phyloP scores from a whole-genome alignment of 495 filamentous ascomycete genomes.

The Xylaria palmicola region DNA sequence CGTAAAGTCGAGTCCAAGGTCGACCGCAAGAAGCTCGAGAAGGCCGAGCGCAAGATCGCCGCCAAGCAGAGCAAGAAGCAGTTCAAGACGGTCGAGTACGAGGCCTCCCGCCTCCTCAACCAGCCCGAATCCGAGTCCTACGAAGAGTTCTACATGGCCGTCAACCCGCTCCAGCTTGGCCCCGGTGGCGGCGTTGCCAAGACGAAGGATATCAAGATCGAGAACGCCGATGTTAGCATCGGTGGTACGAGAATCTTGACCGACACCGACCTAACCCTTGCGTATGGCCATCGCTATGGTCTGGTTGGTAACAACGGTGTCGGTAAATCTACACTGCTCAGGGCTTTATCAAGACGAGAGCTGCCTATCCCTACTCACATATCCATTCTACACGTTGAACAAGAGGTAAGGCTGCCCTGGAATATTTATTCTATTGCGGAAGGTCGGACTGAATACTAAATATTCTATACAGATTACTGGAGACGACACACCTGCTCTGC shows the following conservation, averaged over 20 bases:
- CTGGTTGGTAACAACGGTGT: constrained; percentile 99
- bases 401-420: constrained; percentile 66
- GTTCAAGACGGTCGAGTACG: constrained; percentile 97
- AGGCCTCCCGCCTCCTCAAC: constrained; percentile 87
- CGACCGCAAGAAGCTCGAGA: constrained; percentile 98
- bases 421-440: not conserved
- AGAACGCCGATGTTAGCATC: constrained; percentile 92
- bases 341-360: constrained; percentile 90
- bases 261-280: constrained; percentile 85
- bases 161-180: constrained; percentile 92
- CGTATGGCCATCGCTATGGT: constrained; percentile 94
- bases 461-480: constrained; percentile 71
- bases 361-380: constrained; percentile 94
- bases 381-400: constrained; percentile 97
- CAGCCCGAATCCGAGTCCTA: constrained; percentile 86
- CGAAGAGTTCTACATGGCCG: constrained; percentile 99
- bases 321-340: constrained; percentile 92
- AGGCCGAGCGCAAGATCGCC: constrained; percentile 95
- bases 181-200: constrained; percentile 62
- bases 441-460: constrained; percentile 21
- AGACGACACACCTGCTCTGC: constrained; percentile 92
- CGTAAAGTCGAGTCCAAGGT: constrained; percentile 96
- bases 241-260: constrained; percentile 83
- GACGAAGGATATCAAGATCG: constrained; percentile 99
- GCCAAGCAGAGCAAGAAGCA: constrained; percentile 98